phyloP scores from a whole-genome alignment of 1,284 basidiomycete species.

The Cutaneotrichosporon sp. region DNA sequence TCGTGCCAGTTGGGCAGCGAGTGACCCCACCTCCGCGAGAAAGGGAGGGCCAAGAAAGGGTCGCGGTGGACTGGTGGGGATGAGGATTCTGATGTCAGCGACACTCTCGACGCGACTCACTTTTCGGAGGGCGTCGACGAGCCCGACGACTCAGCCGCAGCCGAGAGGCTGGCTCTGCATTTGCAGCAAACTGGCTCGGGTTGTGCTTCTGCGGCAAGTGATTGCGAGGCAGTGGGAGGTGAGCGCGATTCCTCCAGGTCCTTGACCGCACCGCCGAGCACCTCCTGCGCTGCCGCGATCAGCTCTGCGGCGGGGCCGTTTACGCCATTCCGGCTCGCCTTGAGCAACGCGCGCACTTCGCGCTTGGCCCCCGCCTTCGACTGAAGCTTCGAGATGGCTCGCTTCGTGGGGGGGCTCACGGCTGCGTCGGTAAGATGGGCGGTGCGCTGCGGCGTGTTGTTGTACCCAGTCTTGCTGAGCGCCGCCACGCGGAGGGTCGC shows the following conservation, averaged over 20 bases:
- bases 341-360: background rate
- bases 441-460: background rate
- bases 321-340: background rate
- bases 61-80: background rate
- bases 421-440: background rate
- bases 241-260: background rate
- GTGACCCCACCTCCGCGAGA: background rate
- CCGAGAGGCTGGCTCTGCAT: background rate
- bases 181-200: background rate
- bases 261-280: background rate
- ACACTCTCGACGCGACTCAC: background rate
- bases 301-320: background rate
- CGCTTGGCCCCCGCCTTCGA: background rate
- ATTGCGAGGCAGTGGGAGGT: background rate
- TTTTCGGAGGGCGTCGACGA: background rate
- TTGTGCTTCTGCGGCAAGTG: background rate
- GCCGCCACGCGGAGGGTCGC: background rate
- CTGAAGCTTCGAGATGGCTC: background rate
- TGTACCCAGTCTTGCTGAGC: background rate
- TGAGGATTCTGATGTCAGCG: conserved; percentile 1
- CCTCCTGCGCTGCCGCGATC: background rate
- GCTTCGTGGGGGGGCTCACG: background rate
- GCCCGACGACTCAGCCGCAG: background rate
- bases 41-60: background rate
- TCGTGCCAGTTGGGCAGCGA: background rate